Evolutionary conservation across 2,329 filamentous ascomycete species (phyloP), one percentile per base, ranked within the genome.

Genomic region (Aureobasidium sp.): DNA sequence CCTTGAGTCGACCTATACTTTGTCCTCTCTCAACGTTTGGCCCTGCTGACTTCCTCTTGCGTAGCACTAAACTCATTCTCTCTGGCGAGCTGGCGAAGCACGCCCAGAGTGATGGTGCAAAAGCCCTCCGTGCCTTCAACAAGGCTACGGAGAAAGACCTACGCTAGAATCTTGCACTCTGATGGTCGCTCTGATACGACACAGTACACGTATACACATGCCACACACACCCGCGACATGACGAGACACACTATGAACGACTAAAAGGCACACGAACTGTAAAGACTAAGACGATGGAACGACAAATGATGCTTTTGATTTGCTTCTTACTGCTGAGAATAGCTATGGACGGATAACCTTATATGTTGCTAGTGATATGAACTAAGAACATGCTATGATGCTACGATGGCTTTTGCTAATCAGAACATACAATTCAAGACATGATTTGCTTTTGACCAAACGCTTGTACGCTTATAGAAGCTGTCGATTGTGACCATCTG

Each of bases 61-160:
- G n/a, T 26, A 59, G 56, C 24, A 24, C 17, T 1, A 59, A 59
- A 44, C 44, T 59, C 44, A 41, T 59, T n/a, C 29, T 59, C 15
- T 2, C 15, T 2, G 44, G 56, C 6, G 7, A 12, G 9, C n/a
- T 59, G 24, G 44, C 24, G 2, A 41, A 41, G 2, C 44, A 59
- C 5, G 43, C 56, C 17, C 8, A n/a, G 34, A 37, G 15, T 7
- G 36, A 59, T 26, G 44, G 32, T 5, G 9, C 9, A 0, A 50
- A 50, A 17, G 44, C 44, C 17, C 34, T 59, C 3, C 34, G 6
- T 5, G n/a, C 2, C 24, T 59, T 39, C 56, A 59, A 59, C 29
- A 27, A n/a, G 1, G n/a, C 7, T 36, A 57, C 53, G 2, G 4
- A 44, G 10, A 27, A 59, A 20, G 10, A 10, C 8, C 29, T 44